Base-by-base conservation (phyloP, 2,329 filamentous ascomycete species). In the Botryosphaeria agaves region DNA sequence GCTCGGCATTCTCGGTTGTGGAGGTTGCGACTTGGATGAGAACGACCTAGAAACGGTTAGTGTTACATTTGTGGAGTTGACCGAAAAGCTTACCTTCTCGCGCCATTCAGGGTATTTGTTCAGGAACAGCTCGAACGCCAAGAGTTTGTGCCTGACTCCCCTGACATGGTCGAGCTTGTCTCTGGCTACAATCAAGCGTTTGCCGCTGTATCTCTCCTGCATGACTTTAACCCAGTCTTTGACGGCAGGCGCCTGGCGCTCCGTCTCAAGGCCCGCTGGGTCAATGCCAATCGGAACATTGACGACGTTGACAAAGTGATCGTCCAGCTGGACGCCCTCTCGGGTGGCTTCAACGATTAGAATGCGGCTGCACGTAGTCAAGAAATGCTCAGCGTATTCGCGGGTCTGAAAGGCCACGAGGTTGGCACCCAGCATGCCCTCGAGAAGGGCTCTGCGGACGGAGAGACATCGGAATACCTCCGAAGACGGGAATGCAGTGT, bases 91-190 rank as follows among this genome's bases (percentile, higher is more conserved):
- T 45, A 63, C 63, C 44, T 72, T 77, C 42, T 87, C 82, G 31
- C 75, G 69, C 79, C 81, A 94, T 46, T 92, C 69, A 0, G 87
- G 85, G 48, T 94, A 81, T 50, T 84, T 82, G 56, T 93, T 92
- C 26, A 95, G 67, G 57, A 95, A 95, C 6, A 94, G 58, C 54
- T 95, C 89, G 45, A 82, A 93, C 2, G 85, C 79, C 16, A 94
- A 63, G 5, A 95, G 67, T 62, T 95, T 95, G 56, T 93, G 87
- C 23, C 85, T 72, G 23, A 95, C 84, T 36, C 89, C 87, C 31
- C 85, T 77, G 33, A 95, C 81, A 41, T 81, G 76, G 51, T 95
- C 87, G 26, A 95, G 72, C 64, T 94, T 93, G 55, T 95, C 87
- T 31, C 87, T 75, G 7, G 83, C 83, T 8, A 94, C 85, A 41